Percentiles rank a stretch among this genome's conserved stretches.
Conservation (phyloP, 257 asterid genomes). For the Nicotiana noctiflora region DNA sequence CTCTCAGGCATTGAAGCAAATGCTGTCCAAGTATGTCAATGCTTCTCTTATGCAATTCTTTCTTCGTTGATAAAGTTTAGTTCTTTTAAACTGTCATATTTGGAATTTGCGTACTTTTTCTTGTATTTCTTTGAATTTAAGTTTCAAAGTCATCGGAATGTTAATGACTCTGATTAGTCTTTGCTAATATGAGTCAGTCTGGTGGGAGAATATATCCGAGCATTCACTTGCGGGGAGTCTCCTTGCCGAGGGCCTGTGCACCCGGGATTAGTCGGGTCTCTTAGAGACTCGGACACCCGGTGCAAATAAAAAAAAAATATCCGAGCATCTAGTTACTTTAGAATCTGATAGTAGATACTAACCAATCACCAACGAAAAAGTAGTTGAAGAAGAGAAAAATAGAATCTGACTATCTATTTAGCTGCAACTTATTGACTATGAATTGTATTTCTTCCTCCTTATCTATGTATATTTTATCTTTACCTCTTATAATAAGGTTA, state of each 20-base stretch:
- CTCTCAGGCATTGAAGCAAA: constrained; percentile 44
- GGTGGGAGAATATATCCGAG: neutral
- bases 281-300: no score
- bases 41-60: constrained; percentile 1
- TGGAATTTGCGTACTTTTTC: neutral
- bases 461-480: neutral
- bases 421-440: neutral
- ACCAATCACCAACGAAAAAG: neutral
- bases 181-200: neutral
- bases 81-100: neutral
- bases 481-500: neutral
- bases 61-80: neutral
- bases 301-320: no score
- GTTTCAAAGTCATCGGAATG: neutral
- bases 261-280: no score
- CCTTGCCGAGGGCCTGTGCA: no score
- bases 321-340: neutral
- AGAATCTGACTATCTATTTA: neutral
- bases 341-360: neutral
- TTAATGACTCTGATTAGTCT: neutral
- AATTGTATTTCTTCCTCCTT: neutral
- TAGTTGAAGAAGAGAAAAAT: neutral
- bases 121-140: neutral
- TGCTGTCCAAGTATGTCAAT: constrained; percentile 57
- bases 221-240: no score